Evolutionary conservation across 176 grass and related monocot genomes (phyloP), one percentile per base, ranked within the genome.

Genomic region (Oryza coarctata): DNA sequence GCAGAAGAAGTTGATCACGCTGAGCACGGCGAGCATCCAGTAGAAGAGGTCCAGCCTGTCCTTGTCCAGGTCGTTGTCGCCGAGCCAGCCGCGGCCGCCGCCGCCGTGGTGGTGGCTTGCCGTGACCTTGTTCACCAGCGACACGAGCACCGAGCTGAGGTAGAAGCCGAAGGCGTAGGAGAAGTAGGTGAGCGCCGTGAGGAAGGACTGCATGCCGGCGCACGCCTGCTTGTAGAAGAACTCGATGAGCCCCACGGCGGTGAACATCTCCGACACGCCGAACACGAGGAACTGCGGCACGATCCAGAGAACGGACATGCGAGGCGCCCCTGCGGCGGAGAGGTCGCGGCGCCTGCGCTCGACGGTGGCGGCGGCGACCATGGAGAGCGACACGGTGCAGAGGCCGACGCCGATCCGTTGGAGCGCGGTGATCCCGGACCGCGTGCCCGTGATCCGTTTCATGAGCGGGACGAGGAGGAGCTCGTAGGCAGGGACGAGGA

Each of bases 111-210:
- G 20, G 52, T 77, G 73, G 68, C 67, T 86, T 28, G 95, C 89
- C 12, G 92, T 98, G 76, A 93, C 71, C 79, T 83, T 93, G 92
- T 98, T 98, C 87, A 95, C 89, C 38, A 88, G 27, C 44, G 95
- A 93, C 1, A 95, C 95, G 31, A 98, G 88, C 63, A 98, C 61
- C 0, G 95, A 98, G 82, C 95, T 98, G 65, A 98, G 79, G 91
- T 93, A 98, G 84, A 98, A 98, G 0, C 95, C 95, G 60, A 98
- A 98, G 13, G 95, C 92, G 85, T 98, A 98, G 33, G 95, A 98
- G 80, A 90, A 98, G 84, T 98, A 98, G 0, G 92, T 98, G 84
- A 98, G 88, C 84, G 95, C 92, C 25, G 95, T 98, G 68, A 95
- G 86, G 79, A 98, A 98, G 36, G 95, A 84, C 87, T 98, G 92